Evolutionary conservation across 2,329 filamentous ascomycete genomes (phyloP), one percentile per base, ranked within the genome.

Genomic region (Beauveria brongniartii): DNA sequence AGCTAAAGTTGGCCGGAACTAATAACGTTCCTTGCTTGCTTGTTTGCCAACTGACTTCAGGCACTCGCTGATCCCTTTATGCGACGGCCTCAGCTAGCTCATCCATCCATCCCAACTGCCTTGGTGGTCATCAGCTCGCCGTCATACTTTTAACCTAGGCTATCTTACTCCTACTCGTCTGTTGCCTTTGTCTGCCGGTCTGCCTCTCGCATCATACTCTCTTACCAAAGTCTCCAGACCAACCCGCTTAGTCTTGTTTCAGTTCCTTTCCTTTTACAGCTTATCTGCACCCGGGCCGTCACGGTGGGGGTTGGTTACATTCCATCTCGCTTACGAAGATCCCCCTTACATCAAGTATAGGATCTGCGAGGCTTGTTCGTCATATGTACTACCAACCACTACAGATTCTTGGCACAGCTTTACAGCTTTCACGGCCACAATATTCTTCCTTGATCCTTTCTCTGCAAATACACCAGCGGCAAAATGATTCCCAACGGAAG

Each of bases 401-500:
- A 37, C 34, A 12, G 34, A 37, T 50, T n/a, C 26, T 30, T 51
- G 34, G 30, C 8, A 52, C 40, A 18, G 10, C 47, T 14, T 40
- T 30, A 7, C 48, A 7, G 7, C 56, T n/a, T 9, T 30, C 40
- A 46, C 46, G 7, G 34, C 20, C 18, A 47, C 24, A 34, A 34
- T 1, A 41, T 8, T 10, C 34, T 18, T 40, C 20, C 24, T 7
- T 5, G 5, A 20, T 18, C 18, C 20, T n/a, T n/a, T 28, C 43
- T 34, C 37, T 6, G 10, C 24, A n/a, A 26, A 22, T 7, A 50
- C 12, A 46, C 20, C 20, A 12, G 20, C 43, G 20, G 9, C 55
- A 22, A 20, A 59, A 80, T 80, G 78, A 73, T 72, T 61, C 73
- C 75, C 47, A 75, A 79, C 64, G 70, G 68, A 40, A 73, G 70